Evolutionary conservation across 768 basidiomycete genomes (phyloP), one percentile per base, ranked within the genome.

Genomic region (Hericium rajendrae): DNA sequence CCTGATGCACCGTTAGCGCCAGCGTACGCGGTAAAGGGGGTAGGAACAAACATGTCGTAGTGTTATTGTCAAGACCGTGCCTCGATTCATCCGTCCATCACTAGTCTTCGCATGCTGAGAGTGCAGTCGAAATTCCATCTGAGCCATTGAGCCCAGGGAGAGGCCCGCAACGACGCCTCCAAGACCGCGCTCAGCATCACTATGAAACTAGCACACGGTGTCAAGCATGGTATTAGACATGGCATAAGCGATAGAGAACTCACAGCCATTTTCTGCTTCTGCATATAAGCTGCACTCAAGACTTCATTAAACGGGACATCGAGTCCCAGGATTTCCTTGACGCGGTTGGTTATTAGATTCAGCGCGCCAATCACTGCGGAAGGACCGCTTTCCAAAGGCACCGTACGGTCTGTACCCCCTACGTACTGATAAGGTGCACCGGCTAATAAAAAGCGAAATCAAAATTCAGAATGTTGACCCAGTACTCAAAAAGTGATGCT

Each of bases 251-350:
- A 15, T 2, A 69, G 79, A 22, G 40, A 37, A 58, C 68, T 64
- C 66, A 89, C 89, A 51, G 87, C 79, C 89, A 92, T 92, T 66
- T 78, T 86, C 68, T 91, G 90, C 57, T 80, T 76, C 64, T 88
- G 86, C 86, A 91, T 90, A 64, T 92, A 92, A 1, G 87, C 89
- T 49, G 85, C 87, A 58, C 83, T 83, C 32, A 92, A 75, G 38
- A 92, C 76, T 69, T 92, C 89, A 62, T 92, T 92, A 72, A 91
- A 91, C 0, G 69, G 63, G 24, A 70, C 62, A 11, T 68, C 54
- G 15, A 56, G 59, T 2, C 59, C 63, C 13, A 90, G 66, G 10
- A 82, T 79, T 57, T 76, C 69, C 2, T 49, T 59, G 52, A 84
- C 76, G 39, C 85, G 82, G 15, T 69, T 66, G 64, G 81, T 71